A percentile compares a stretch with the other conserved stretches of the same genome.
Evolutionary conservation across 257 asterid genomes (phyloP).

Genomic region (Leptodermis oblonga): DNA sequence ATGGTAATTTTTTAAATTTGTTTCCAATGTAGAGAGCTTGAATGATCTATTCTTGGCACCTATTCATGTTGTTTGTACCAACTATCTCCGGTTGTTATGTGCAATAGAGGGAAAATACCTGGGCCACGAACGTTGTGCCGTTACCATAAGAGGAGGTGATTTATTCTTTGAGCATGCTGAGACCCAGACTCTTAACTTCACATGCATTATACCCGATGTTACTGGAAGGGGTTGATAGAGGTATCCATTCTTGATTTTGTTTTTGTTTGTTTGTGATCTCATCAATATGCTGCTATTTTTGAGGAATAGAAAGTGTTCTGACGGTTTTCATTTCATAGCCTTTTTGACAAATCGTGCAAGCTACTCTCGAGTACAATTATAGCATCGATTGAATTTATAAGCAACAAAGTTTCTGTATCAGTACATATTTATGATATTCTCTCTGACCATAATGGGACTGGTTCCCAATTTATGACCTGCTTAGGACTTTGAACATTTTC

Average conservation of each 20-base stretch:
- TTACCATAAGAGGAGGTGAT: conserved; percentile 36
- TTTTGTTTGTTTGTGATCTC: conserved; percentile 3
- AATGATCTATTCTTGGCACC: neutral
- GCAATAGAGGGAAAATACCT: conserved; percentile 69
- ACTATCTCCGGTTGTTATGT: conserved; percentile 55
- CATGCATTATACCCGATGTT: conserved; percentile 61
- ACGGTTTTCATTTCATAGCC: too few species aligned
- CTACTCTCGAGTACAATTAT: neutral
- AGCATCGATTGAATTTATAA: neutral
- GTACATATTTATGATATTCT: neutral
- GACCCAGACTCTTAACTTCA: conserved; percentile 61
- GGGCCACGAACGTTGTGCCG: conserved; percentile 51
- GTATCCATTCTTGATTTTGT: conserved; percentile 26
- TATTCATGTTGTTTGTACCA: conserved; percentile 11
- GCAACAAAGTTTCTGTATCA: neutral
- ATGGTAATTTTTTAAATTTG: conserved; percentile 7
- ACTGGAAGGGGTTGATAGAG: conserved; percentile 97
- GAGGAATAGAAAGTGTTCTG: neutral
- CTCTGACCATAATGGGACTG: neutral
- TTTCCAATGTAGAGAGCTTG: neutral
- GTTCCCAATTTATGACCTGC: conserved; percentile 2
- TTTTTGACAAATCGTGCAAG: neutral
- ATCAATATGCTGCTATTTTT: neutral
- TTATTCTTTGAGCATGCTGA: conserved; percentile 38
- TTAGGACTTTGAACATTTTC: neutral